Conservation (phyloP, 306 rosid genomes). For the Chamaecrista fasciculata region DNA sequence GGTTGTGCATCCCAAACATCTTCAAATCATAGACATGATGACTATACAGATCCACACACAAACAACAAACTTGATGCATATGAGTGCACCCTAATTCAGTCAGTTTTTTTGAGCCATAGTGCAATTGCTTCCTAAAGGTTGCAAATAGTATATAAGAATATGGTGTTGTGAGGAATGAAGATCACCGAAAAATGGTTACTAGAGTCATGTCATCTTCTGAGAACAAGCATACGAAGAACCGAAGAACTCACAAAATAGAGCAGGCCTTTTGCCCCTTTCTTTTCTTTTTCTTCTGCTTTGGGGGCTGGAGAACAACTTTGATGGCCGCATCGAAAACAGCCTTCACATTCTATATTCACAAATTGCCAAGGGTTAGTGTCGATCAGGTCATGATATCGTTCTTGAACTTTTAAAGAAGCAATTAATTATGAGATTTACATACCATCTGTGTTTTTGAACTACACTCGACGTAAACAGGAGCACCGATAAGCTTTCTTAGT, state of each 20-base stretch:
- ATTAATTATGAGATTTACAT: constrained; percentile 9
- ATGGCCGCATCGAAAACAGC: constrained; percentile 94
- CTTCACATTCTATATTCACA: constrained; percentile 75
- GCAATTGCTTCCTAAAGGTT: constrained; percentile 39
- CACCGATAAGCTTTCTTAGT: constrained; percentile 77
- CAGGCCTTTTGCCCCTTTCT: constrained; percentile 79
- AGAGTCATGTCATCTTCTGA: constrained; percentile 43
- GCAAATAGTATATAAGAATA: constrained; percentile 36
- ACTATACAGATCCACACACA: constrained; percentile 53
- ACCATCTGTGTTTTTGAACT: constrained; percentile 99
- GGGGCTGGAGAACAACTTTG: constrained; percentile 94
- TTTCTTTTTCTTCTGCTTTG: constrained; percentile 80
- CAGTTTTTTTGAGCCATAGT: constrained; percentile 37
- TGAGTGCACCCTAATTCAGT: constrained; percentile 38
- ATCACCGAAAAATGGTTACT: constrained; percentile 45
- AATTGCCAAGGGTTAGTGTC: neutral
- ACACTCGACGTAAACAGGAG: constrained; percentile 84
- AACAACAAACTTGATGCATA: constrained; percentile 41
- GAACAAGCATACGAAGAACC: constrained; percentile 25
- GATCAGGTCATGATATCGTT: constrained; percentile 7
- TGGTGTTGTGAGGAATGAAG: constrained; percentile 28
- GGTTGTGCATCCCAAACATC: constrained; percentile 37
- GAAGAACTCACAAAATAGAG: constrained; percentile 63
- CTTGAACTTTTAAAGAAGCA: constrained; percentile 11
- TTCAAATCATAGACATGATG: constrained; percentile 37